Evolutionary conservation across 495 filamentous ascomycete species (phyloP), one percentile per base, ranked within the genome.

Genomic region (Penicillium maclennaniae): DNA sequence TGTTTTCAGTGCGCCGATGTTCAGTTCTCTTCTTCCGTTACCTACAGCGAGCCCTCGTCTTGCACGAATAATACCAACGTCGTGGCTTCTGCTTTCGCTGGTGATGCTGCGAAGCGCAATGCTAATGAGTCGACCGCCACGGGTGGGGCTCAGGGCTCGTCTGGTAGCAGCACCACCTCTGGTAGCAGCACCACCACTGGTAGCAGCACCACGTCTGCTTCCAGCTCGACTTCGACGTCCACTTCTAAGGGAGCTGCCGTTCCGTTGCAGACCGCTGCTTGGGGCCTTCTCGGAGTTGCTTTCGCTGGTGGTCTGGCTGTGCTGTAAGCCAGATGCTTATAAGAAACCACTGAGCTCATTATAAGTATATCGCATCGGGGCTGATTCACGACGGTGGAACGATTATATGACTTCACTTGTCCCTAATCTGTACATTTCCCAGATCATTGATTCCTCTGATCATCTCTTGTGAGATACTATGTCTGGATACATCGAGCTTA

Each of bases 1-100:
- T 25, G 21, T 17, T 16, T 23, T 14, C 23, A 86, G 83, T 86
- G 83, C 56, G 81, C 82, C 49, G 83, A 87, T 59, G 76, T 86
- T 51, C 81, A 79, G 43, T 79, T 86, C 63, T 74, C 72, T 16
- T 62, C 59, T 4, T 51, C 39, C 47, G 60, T 55, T 26, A 59
- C 56, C 2, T 64, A 64, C 28, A 51, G 64, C 7, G 16, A 64
- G 9, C 67, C 77, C 37, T 67, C 65, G 14, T 54, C 66, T 7
- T 86, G 81, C 62, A 61, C 50, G 38, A 85, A 86, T 60, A 71
- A 69, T 40, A 81, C 79, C 28, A 78, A 77, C 27, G 60, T 83
- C 57, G 58, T 54, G 3, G 71, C 68, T 0, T 56, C 56, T 5
- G 10, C 63, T 6, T 69, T 70, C 45, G 63, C 70, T 6, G 67